Percentiles rank a stretch among this genome's conserved stretches.
Conservation (phyloP, 108 stramenopile species). For the Nitzschia sp. region DNA sequence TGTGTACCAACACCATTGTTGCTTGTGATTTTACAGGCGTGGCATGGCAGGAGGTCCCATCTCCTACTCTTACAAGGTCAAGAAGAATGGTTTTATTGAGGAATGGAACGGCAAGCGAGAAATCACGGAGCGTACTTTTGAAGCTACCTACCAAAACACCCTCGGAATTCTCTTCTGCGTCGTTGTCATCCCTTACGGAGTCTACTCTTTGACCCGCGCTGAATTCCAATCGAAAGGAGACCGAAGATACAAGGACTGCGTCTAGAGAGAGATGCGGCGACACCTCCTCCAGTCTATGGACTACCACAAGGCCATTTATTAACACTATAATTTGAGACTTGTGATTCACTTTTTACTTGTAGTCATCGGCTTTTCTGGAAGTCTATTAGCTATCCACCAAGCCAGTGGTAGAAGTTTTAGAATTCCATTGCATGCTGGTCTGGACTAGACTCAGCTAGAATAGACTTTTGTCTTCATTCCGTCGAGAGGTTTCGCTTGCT, state of each 20-base stretch:
- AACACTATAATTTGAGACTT: too few relatives aligned
- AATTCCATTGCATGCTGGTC: too few relatives aligned
- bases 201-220: constrained; percentile 56
- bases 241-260: constrained; percentile 67
- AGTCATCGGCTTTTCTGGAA: too few relatives aligned
- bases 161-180: constrained; percentile 45
- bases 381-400: too few relatives aligned
- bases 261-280: constrained; percentile 26
- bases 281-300: neutral
- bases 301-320: neutral
- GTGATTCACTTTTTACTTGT: too few relatives aligned
- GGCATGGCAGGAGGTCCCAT: constrained; percentile 74
- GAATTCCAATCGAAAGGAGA: constrained; percentile 72
- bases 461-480: too few relatives aligned
- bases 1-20: neutral
- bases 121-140: constrained; percentile 72
- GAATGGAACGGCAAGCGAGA: constrained; percentile 87
- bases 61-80: constrained; percentile 66
- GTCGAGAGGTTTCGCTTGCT: too few relatives aligned
- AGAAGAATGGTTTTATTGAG: constrained; percentile 84
- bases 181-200: constrained; percentile 51
- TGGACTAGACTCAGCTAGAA: too few relatives aligned
- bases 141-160: constrained; percentile 33
- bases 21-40: constrained; percentile 33
- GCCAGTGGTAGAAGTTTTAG: too few relatives aligned